Conservation (phyloP, 441 rosid genomes). For the Pelargonium cotyledonis region DNA sequence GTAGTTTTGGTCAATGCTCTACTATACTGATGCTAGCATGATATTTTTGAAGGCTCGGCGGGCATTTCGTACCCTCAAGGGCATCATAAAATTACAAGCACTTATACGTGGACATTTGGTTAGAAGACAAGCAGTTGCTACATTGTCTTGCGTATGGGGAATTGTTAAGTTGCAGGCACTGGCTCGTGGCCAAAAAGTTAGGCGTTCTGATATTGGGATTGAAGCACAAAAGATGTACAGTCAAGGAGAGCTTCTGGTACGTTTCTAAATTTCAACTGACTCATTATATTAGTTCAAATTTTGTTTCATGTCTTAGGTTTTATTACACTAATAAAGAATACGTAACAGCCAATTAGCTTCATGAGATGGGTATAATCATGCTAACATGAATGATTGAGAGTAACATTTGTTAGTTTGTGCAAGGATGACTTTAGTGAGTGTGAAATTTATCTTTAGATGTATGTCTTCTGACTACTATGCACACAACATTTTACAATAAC, state of each 20-base stretch:
- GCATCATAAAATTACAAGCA: conserved; percentile 53
- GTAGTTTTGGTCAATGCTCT: conserved; percentile 8
- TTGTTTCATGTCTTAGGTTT: neutral
- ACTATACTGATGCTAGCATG: conserved; percentile 27
- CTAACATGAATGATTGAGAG: neutral
- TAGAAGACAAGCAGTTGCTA: conserved; percentile 68
- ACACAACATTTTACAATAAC: conserved; percentile 3
- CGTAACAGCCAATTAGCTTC: neutral
- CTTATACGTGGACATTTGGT: conserved; percentile 60
- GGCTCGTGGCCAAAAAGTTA: conserved; percentile 47
- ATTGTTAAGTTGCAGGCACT: conserved; percentile 52
- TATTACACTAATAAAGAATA: neutral
- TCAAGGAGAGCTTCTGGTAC: conserved; percentile 41
- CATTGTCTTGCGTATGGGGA: conserved; percentile 49
- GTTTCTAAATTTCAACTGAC: conserved; percentile 10
- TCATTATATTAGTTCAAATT: neutral
- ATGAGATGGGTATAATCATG: neutral
- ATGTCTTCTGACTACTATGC: neutral
- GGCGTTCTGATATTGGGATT: conserved; percentile 35
- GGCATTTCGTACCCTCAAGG: conserved; percentile 49
- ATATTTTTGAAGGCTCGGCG: conserved; percentile 49
- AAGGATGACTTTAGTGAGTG: neutral
- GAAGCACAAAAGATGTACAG: conserved; percentile 34
- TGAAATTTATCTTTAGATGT: neutral
- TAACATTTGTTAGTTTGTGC: neutral